These are phyloP conservation scores for Arachnomyces sp. DNA, from an alignment of 2,329 filamentous ascomycete species.

Conservation along the genomic window DNA sequence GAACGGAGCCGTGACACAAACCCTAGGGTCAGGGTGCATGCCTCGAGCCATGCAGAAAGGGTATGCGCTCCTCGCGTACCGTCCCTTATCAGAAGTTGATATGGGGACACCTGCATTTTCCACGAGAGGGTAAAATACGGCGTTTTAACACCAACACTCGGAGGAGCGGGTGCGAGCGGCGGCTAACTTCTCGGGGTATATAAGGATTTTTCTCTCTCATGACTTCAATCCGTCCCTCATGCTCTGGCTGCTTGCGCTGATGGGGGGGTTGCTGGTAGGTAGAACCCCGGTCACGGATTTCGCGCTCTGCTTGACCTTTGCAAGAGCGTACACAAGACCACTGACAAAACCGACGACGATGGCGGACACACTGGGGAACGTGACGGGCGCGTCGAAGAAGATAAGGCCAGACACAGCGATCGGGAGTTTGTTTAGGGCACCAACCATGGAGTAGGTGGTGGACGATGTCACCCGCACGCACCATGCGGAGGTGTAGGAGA, in stretches of 20 bases:
- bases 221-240: slow-evolving; percentile 76
- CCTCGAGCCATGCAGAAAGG: no score
- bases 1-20: no score
- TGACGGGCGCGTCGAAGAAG: slow-evolving; percentile 93
- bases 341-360: slow-evolving; percentile 87
- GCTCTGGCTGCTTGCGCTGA: slow-evolving; percentile 88
- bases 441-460: slow-evolving; percentile 98
- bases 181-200: slow-evolving; percentile 6
- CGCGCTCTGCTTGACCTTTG: slow-evolving; percentile 72
- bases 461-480: slow-evolving; percentile 95
- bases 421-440: slow-evolving; percentile 93
- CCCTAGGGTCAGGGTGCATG: no score
- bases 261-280: slow-evolving; percentile 58
- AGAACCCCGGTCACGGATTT: slow-evolving; percentile 59
- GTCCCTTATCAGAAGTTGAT: no score
- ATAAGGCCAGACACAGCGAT: slow-evolving; percentile 85
- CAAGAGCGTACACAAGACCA: slow-evolving; percentile 80
- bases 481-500: slow-evolving; percentile 99
- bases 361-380: slow-evolving; percentile 81
- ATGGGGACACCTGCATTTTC: no score
- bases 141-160: no score
- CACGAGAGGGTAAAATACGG: no score
- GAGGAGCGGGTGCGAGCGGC: background rate
- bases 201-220: slow-evolving; percentile 25
- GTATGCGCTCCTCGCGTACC: no score